These are phyloP conservation scores for Beauveria varroae DNA, from an alignment of 2,329 filamentous ascomycete genomes.

Conservation along the genomic window DNA sequence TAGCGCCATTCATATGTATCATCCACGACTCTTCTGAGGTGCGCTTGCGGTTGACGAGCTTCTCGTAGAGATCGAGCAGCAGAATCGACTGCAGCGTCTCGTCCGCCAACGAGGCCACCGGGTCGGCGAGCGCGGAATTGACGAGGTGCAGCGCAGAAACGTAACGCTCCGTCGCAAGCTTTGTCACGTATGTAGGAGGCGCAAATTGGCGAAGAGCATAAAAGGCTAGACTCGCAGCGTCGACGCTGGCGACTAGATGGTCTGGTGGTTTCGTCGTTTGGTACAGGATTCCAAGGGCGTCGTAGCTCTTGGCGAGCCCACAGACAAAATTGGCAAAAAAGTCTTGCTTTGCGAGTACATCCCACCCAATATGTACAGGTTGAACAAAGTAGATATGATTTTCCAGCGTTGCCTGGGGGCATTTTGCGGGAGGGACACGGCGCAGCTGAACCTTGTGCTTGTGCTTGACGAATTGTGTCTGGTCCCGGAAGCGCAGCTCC, in stretches of 20 bases:
- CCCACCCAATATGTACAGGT: conserved; percentile 13
- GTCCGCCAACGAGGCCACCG: conserved; percentile 5
- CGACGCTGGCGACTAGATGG: conserved; percentile 18
- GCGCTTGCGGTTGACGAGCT: conserved; percentile 16
- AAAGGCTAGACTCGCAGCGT: conserved; percentile 20
- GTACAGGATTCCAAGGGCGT: conserved; percentile 15
- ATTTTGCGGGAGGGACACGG: neutral
- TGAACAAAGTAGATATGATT: neutral
- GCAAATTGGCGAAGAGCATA: conserved; percentile 3
- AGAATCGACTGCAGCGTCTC: conserved; percentile 18
- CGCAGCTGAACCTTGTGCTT: conserved; percentile 12
- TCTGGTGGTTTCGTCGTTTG: neutral
- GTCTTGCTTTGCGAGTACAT: conserved; percentile 16
- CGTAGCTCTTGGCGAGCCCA: conserved; percentile 17
- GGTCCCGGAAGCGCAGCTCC: conserved; percentile 18
- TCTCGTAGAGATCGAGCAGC: conserved; percentile 22
- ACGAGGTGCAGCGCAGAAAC: neutral
- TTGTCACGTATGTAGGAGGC: neutral
- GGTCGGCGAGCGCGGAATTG: conserved; percentile 7
- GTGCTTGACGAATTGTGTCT: conserved; percentile 15
- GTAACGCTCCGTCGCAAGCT: conserved; percentile 4
- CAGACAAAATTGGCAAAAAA: conserved; percentile 19
- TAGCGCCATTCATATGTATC: conserved; percentile 18
- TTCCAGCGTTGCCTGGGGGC: neutral
- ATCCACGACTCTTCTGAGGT: conserved; percentile 11